These are phyloP conservation scores for Rhododendron vialii DNA, from an alignment of 148 eudicot species.

Conservation along the genomic window DNA sequence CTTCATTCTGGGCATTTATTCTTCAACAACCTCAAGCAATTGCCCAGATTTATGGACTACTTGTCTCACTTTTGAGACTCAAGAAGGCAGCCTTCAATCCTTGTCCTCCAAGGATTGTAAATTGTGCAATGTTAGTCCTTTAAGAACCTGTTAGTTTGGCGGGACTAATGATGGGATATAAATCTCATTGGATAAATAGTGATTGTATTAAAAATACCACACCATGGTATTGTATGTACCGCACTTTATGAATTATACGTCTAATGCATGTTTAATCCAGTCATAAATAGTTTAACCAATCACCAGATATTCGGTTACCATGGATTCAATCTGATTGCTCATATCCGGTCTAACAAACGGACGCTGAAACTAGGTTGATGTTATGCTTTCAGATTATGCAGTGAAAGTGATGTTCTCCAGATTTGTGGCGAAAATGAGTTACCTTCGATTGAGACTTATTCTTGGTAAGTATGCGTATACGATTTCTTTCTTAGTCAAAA, in stretches of 20 bases:
- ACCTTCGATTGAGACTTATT: conserved; percentile 36
- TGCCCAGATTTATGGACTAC: neutral
- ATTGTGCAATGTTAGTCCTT: neutral
- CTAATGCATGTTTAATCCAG: neutral
- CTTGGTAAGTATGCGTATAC: conserved; percentile 32
- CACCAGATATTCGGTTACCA: neutral
- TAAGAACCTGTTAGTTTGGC: neutral
- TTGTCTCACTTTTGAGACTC: neutral
- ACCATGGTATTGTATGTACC: neutral
- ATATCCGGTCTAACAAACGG: neutral
- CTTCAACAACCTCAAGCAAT: neutral
- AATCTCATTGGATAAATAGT: neutral
- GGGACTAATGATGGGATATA: neutral
- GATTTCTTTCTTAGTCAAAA: neutral
- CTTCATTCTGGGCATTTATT: neutral
- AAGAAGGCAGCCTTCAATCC: neutral
- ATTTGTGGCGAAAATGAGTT: conserved; percentile 25
- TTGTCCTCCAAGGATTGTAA: neutral
- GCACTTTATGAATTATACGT: neutral
- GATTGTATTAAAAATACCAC: neutral
- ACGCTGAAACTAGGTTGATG: neutral
- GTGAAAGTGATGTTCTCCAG: conserved; percentile 18
- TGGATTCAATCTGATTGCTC: neutral
- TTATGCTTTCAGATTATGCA: conserved; percentile 24
- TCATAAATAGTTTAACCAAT: neutral